These are phyloP conservation scores for Haematococcus lacustris DNA, from an alignment of 139 green algal genomes.

Conservation along the genomic window DNA sequence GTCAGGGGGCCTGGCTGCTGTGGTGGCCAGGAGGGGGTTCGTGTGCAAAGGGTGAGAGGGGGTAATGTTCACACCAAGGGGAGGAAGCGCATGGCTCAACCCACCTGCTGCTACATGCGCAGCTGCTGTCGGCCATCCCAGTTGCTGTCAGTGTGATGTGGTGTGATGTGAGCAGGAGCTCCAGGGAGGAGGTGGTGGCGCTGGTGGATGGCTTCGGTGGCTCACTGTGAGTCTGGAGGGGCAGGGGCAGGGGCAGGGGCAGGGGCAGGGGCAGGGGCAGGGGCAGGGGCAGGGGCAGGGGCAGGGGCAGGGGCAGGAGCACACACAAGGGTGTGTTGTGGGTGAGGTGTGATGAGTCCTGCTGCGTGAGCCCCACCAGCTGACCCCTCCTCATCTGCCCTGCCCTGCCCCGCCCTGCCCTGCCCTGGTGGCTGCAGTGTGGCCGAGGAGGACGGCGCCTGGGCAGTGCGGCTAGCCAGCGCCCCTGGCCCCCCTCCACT, in stretches of 20 bases:
- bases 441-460: constrained; percentile 11
- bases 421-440: not conserved
- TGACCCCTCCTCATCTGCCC: not conserved
- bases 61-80: too few species aligned
- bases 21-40: too few species aligned
- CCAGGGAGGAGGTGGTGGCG: constrained; percentile 20
- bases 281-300: too few species aligned
- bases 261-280: too few species aligned
- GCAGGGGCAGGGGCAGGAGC: too few species aligned
- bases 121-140: too few species aligned
- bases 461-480: not conserved
- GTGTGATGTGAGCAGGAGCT: constrained; percentile 6
- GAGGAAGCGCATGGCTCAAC: too few species aligned
- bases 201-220: constrained; percentile 32
- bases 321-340: too few species aligned
- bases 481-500: constrained; percentile 9
- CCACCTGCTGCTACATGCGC: too few species aligned
- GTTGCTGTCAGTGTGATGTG: not conserved
- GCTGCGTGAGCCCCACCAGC: not conserved
- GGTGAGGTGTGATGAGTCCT: not conserved
- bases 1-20: too few species aligned
- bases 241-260: too few species aligned
- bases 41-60: too few species aligned
- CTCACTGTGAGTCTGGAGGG: constrained; percentile 6
- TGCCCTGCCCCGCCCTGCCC: not conserved